Base-by-base conservation (phyloP, 1,284 basidiomycete genomes). In the Coniferiporia weirii region DNA sequence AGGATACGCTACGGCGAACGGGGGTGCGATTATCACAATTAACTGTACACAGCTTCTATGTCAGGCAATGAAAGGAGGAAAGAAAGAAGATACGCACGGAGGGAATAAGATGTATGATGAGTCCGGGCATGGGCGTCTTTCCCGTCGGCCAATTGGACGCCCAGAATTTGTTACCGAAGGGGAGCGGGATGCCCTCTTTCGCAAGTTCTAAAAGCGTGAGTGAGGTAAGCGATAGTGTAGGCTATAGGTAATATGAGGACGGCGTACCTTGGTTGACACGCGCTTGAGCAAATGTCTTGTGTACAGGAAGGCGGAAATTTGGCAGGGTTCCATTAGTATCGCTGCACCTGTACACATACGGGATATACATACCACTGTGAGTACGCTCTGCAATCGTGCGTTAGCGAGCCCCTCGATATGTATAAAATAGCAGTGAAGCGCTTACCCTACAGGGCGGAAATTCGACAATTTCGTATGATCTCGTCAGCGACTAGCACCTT, bases 121-220 rank as follows among this genome's bases (percentile, higher is more conserved):
- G 69, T 2, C 77, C 78, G 0, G 76, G 75, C 19, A 79, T 66
- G 0, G 78, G 78, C 0, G 78, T 72, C 59, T 71, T 74, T 10
- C 76, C 74, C 13, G 74, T 76, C 0, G 78, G 78, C 68, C 73
- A 73, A 62, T 77, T 79, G 1, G 72, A 73, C 1, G 76, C 77
- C 69, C 75, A 76, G 56, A 78, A 70, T 35, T 71, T 73, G 58
- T 74, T 78, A 34, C 69, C 67, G 67, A 76, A 77, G 1, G 78
- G 78, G 1, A 79, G 67, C 7, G 74, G 75, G 15, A 83, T 67
- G 8, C 78, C 80, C 64, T 82, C 81, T 62, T 82, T 82, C 1
- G 81, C 80, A 1, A 81, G 72, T 56, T 80, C 80, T 71, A 54
- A 17, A 27, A 27, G 27, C 27, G 27, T 27, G 27, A 27, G 27